Conservation (phyloP, 2,329 filamentous ascomycete species). For the Aspergillus tamarii region DNA sequence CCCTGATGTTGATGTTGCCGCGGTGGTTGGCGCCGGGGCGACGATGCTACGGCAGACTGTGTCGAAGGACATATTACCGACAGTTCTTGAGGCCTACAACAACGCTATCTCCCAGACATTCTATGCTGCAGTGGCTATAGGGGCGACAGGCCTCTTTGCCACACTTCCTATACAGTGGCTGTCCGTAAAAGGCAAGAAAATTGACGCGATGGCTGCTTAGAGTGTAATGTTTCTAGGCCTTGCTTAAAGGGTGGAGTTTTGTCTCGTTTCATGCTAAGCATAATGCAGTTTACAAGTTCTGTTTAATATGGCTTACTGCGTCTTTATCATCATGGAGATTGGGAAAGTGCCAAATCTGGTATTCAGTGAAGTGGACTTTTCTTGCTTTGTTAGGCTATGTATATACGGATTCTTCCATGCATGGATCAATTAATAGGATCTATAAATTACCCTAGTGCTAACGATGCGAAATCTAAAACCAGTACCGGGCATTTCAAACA, state of each 20-base stretch:
- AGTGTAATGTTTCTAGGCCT: not conserved
- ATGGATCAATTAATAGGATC: not conserved
- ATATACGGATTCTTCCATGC: not conserved
- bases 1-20: conserved; percentile 29
- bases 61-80: conserved; percentile 26
- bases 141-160: conserved; percentile 36
- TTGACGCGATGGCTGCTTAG: conserved; percentile 25
- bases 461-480: not conserved
- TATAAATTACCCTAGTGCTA: not conserved
- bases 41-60: conserved; percentile 40
- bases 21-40: conserved; percentile 40
- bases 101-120: conserved; percentile 41
- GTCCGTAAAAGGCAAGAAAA: conserved; percentile 42
- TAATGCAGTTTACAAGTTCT: not conserved
- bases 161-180: conserved; percentile 45
- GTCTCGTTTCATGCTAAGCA: not conserved
- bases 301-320: not conserved
- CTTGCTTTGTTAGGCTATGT: not conserved
- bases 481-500: conserved; percentile 19
- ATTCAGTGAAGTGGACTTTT: not conserved
- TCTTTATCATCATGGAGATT: not conserved
- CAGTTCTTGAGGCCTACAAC: conserved; percentile 42
- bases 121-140: conserved; percentile 44
- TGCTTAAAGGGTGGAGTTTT: not conserved
- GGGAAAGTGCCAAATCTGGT: not conserved